Base-by-base conservation (phyloP, 176 grass and related monocot genomes). In the Alopecurus myosuroides region DNA sequence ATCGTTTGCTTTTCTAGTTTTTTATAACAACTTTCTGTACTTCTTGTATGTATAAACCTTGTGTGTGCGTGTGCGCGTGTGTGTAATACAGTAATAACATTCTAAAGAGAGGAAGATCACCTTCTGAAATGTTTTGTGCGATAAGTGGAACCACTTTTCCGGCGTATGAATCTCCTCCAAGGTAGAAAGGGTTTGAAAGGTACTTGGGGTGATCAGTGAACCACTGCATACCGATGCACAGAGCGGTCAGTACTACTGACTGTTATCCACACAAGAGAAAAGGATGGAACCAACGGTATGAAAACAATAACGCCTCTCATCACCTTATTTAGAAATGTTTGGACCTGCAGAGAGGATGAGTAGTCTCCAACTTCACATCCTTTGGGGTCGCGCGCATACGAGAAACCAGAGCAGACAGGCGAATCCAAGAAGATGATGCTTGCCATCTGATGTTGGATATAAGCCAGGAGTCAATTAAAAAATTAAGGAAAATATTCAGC, bases 401-500 rank as follows among this genome's bases (percentile, higher is more conserved):
- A 94, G 57, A 97, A 97, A n/a, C 91, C 91, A 22, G 94, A 53
- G 2, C 94, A 89, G 13, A 97, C 70, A 0, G 91, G 94, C 19
- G 94, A 88, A 68, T 97, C 91, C 20, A 91, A 7, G 48, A 97
- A 97, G 23, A 96, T 57, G 28, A 90, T 80, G 60, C 67, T 97
- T 20, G 91, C 84, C 57, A 88, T 14, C 88, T 92, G 70, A 70
- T 1, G 1, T 11, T 42, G 41, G 41, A 36, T 40, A 23, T 50
- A 23, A 67, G 19, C 31, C 42, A 45, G 42, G 68, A 31, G 34
- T 20, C 22, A 5, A 7, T 11, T 6, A 72, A 49, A 0, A 40
- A 58, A 57, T 57, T 15, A 3, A 9, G 37, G 28, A 49, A 81
- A 5, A 80, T 34, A 42, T 7, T 42, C 9, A 9, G 10, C 9